Evolutionary conservation across 2,329 filamentous ascomycete genomes (phyloP), one percentile per base, ranked within the genome.

Genomic region (Fusarium denticulatum): DNA sequence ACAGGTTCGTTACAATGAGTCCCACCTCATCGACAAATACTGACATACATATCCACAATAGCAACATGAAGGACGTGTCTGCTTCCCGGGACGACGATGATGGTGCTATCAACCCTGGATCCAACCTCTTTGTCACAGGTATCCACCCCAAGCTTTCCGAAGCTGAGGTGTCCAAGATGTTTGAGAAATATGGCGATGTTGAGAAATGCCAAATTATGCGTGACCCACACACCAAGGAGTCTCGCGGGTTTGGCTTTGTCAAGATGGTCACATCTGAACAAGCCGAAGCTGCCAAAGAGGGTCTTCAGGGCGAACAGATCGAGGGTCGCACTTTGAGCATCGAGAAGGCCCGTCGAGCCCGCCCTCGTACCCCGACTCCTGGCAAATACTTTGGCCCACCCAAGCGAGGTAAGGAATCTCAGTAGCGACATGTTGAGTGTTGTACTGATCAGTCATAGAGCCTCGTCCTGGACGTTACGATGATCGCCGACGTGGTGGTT

Each of bases 171-270:
- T 93, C 93, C 61, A 95, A 95, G 82, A 92, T 99, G 76, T 99
- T 99, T 81, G 95, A 98, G 86, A 99, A 98, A 86, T 98, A 98
- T 80, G 96, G 96, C 77, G 95, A 97, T 82, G 96, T 99, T 59
- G 96, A 98, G 86, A 98, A 97, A 86, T 98, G 96, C 87, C 97
- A 98, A 84, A 99, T 99, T 86, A 99, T 99, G 96, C 91, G 96
- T 80, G 96, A 99, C 81, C 96, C 96, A 71, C 96, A 99, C 85
- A 97, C 94, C 80, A 97, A 97, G 86, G 96, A 99, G 85, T 98
- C 96, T 78, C 96, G 96, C 84, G 96, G 96, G 76, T 99, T 99
- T 77, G 96, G 96, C 64, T 99, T 99, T 86, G 96, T 99, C 82
- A 98, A 99, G 88, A 98, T 99, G 96, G 91, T 95, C 69, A 97